Conservation (phyloP, 441 rosid genomes). For the Eutrema salsugineum region DNA sequence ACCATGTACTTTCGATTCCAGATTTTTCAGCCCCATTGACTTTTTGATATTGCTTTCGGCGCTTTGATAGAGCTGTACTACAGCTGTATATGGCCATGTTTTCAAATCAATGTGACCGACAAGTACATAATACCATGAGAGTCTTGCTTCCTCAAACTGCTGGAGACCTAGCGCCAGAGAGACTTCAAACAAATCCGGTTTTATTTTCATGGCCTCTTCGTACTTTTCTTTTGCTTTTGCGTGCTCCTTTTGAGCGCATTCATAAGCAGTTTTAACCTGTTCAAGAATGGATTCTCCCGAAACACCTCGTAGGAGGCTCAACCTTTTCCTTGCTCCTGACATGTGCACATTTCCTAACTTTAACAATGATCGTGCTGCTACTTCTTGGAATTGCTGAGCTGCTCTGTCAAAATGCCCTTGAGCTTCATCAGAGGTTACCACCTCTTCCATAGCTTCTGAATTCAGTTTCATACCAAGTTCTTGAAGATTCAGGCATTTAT, state of each 20-base stretch:
- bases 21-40: constrained; percentile 38
- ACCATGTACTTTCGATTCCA: constrained; percentile 28
- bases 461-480: constrained; percentile 63
- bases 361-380: constrained; percentile 64
- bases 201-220: constrained; percentile 56
- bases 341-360: constrained; percentile 68
- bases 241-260: constrained; percentile 47
- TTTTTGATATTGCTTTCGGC: constrained; percentile 56
- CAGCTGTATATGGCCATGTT: constrained; percentile 43
- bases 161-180: constrained; percentile 56
- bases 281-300: constrained; percentile 41
- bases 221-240: constrained; percentile 44
- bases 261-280: constrained; percentile 44
- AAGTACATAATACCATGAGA: constrained; percentile 63
- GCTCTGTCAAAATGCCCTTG: constrained; percentile 53
- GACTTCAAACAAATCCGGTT: constrained; percentile 58
- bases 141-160: constrained; percentile 69
- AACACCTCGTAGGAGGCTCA: constrained; percentile 43
- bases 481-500: constrained; percentile 55
- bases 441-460: constrained; percentile 74
- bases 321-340: constrained; percentile 58
- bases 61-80: constrained; percentile 45
- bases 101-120: constrained; percentile 42
- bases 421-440: constrained; percentile 66
- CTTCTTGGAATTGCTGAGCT: constrained; percentile 67